phyloP scores from a whole-genome alignment of 2,329 filamentous ascomycete species.

The Aaosphaeria arxii region DNA sequence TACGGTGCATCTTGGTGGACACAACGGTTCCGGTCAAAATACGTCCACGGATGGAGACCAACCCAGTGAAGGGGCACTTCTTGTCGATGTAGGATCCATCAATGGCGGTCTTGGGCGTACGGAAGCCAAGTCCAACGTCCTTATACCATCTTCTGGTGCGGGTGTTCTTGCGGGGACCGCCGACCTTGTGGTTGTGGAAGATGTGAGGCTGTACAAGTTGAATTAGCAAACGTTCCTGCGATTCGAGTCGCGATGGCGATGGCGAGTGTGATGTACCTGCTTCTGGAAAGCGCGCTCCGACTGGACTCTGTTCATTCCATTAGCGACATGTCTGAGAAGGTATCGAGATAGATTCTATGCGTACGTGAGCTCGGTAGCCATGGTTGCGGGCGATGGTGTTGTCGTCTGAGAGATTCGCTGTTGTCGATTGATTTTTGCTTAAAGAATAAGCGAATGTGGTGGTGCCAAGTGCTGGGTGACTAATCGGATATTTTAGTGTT shows the following conservation, averaged over 20 bases:
- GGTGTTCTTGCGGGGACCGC: slow-evolving; percentile 54
- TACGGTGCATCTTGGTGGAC: slow-evolving; percentile 99
- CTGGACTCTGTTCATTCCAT: slow-evolving; percentile 78
- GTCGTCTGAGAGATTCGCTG: slow-evolving; percentile 21
- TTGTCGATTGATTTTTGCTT: too few species aligned
- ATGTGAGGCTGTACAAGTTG: slow-evolving; percentile 79
- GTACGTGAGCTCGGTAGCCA: slow-evolving; percentile 45
- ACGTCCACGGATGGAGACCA: slow-evolving; percentile 99
- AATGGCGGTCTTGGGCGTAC: slow-evolving; percentile 97
- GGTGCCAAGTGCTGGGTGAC: too few species aligned
- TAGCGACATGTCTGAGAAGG: slow-evolving; percentile 13
- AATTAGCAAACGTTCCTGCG: slow-evolving; percentile 19
- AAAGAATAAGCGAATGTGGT: too few species aligned
- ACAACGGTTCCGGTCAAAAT: slow-evolving; percentile 99
- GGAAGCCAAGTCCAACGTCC: slow-evolving; percentile 99
- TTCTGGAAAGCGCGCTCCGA: slow-evolving; percentile 99
- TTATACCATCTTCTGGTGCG: slow-evolving; percentile 87
- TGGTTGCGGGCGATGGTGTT: slow-evolving; percentile 37
- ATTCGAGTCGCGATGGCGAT: slow-evolving; percentile 8
- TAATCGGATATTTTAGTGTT: too few species aligned
- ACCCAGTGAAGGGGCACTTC: slow-evolving; percentile 99
- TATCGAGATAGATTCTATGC: slow-evolving; percentile 10
- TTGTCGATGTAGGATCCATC: slow-evolving; percentile 99
- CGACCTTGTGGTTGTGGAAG: slow-evolving; percentile 96
- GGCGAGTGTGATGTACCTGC: slow-evolving; percentile 30